Conservation (phyloP, 2,329 filamentous ascomycete genomes). For the Ophiocordyceps australis region DNA sequence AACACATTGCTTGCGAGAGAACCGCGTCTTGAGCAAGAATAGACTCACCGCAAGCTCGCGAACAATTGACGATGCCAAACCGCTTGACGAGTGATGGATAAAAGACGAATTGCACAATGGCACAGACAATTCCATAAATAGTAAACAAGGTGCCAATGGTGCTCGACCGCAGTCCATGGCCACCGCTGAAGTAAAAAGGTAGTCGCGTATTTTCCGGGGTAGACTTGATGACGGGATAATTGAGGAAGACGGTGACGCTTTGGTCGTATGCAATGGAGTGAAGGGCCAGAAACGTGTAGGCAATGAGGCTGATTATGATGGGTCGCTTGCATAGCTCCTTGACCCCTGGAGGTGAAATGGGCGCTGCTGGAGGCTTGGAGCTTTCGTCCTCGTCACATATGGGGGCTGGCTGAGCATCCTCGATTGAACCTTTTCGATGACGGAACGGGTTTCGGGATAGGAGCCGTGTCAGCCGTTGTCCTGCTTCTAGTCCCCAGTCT, state of each 20-base stretch:
- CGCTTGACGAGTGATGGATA: constrained; percentile 60
- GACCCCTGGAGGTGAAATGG: constrained; percentile 23
- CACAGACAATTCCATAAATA: constrained; percentile 60
- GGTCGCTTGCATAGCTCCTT: constrained; percentile 56
- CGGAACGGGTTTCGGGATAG: no score
- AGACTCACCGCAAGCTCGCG: constrained; percentile 40
- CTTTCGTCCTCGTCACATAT: no score
- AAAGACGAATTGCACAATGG: constrained; percentile 68
- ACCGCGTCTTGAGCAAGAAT: not conserved
- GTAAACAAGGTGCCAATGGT: constrained; percentile 78
- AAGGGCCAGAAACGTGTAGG: constrained; percentile 66
- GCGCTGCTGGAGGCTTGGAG: no score
- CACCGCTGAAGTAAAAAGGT: constrained; percentile 68
- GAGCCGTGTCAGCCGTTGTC: constrained; percentile 39
- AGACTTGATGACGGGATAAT: constrained; percentile 45
- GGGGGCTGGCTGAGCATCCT: no score
- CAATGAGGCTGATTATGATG: constrained; percentile 54
- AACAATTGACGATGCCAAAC: constrained; percentile 59
- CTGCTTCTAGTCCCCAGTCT: constrained; percentile 63
- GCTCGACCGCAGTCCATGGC: constrained; percentile 56
- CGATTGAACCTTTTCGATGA: no score
- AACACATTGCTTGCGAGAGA: not conserved
- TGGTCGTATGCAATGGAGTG: constrained; percentile 79
- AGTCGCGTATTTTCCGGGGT: constrained; percentile 40
- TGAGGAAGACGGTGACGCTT: constrained; percentile 73